Percentiles rank a stretch among this genome's conserved stretches.
Conservation (phyloP, 345 rosid genomes). For the Arabis alpina region DNA sequence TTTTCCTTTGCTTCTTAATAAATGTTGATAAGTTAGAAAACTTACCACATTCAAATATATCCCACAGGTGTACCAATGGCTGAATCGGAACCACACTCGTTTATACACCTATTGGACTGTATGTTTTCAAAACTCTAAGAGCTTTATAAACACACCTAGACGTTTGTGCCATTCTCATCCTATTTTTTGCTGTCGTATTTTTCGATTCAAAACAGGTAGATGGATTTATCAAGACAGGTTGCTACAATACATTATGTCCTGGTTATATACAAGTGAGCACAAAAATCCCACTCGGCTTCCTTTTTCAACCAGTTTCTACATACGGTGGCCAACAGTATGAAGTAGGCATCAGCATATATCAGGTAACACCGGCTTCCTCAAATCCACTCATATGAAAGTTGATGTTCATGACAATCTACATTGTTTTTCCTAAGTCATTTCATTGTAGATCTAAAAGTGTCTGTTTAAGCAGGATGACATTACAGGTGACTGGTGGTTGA, state of each 20-base stretch:
- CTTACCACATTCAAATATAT: not conserved
- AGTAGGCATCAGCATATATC: not conserved
- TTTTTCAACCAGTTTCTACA: constrained; percentile 3
- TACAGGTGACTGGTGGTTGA: constrained; percentile 38
- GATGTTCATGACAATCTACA: not conserved
- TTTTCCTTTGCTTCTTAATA: not conserved
- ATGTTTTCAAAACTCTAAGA: constrained; percentile 3
- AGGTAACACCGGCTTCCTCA: not conserved
- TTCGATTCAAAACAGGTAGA: not conserved
- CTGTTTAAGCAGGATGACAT: constrained; percentile 8
- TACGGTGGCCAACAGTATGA: constrained; percentile 11
- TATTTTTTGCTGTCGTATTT: not conserved
- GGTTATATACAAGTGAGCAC: constrained; percentile 21
- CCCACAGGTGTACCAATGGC: constrained; percentile 31
- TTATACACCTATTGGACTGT: constrained; percentile 37
- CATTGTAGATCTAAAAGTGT: not conserved
- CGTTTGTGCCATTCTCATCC: not conserved
- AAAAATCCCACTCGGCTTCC: constrained; percentile 2
- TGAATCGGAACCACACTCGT: constrained; percentile 19
- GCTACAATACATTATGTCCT: constrained; percentile 25
- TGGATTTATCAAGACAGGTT: constrained; percentile 23
- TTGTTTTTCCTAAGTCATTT: not conserved
- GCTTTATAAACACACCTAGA: not conserved
- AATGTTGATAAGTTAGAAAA: not conserved
- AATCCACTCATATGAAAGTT: not conserved